These are phyloP conservation scores for Saccharomycopsis fibuligera DNA, from an alignment of 805 yeast species.

Conservation along the genomic window DNA sequence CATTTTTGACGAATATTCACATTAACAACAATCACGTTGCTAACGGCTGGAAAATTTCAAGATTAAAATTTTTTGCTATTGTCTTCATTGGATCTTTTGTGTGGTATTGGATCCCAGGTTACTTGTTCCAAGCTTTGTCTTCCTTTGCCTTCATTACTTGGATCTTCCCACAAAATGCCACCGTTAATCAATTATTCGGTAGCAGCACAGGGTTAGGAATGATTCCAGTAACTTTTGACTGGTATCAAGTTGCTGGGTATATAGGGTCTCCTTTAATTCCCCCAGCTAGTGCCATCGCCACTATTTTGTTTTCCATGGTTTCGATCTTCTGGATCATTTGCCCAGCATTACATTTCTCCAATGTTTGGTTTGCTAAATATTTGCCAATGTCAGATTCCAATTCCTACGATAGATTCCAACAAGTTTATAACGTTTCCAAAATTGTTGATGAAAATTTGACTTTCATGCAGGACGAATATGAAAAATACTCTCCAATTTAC, in stretches of 20 bases:
- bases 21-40: constrained; percentile 43
- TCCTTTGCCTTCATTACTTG: constrained; percentile 59
- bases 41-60: constrained; percentile 55
- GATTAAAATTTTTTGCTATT: constrained; percentile 42
- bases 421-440: constrained; percentile 43
- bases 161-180: constrained; percentile 53
- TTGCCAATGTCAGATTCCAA: constrained; percentile 50
- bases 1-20: constrained; percentile 49
- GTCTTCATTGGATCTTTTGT: constrained; percentile 36
- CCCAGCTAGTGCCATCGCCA: constrained; percentile 42
- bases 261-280: constrained; percentile 63
- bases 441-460: constrained; percentile 39
- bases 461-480: constrained; percentile 43
- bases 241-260: constrained; percentile 53
- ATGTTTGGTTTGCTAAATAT: constrained; percentile 53
- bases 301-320: constrained; percentile 41
- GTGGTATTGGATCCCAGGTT: constrained; percentile 60
- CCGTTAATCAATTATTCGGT: constrained; percentile 64
- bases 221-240: constrained; percentile 62
- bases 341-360: constrained; percentile 48
- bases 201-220: constrained; percentile 54
- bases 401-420: constrained; percentile 46
- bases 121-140: constrained; percentile 50
- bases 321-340: constrained; percentile 46
- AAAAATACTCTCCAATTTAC: constrained; percentile 57